Evolutionary conservation across 1,139 yeast genomes (phyloP).

Genomic region (Kluyveromyces sp.): DNA sequence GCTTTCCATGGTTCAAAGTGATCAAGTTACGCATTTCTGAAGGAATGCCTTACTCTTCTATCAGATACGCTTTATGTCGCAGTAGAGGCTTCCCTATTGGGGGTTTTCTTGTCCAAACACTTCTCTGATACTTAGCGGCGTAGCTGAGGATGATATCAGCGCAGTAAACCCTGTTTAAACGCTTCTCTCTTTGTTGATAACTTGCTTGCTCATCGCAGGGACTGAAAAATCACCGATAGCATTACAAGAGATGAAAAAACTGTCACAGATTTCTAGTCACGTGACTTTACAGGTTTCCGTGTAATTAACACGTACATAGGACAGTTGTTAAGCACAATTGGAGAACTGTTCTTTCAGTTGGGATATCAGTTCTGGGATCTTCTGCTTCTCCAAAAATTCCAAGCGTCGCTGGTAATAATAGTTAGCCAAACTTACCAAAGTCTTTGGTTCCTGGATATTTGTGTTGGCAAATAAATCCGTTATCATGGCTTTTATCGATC

Average conservation of each 20-base stretch:
- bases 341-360: conserved; percentile 8
- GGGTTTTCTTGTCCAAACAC: too few relatives aligned
- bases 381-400: conserved; percentile 18
- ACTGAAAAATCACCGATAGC: neutral
- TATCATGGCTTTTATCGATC: conserved; percentile 20
- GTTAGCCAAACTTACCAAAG: conserved; percentile 25
- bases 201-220: neutral
- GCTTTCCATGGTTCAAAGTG: conserved; percentile 50
- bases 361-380: conserved; percentile 21
- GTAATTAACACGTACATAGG: too few relatives aligned
- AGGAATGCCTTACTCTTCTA: too few relatives aligned
- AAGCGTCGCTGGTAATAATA: conserved; percentile 24
- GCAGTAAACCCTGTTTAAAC: neutral
- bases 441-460: conserved; percentile 14
- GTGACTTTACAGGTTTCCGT: too few relatives aligned
- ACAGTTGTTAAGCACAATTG: neutral
- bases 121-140: too few relatives aligned
- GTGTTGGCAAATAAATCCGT: conserved; percentile 17
- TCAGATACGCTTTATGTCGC: neutral
- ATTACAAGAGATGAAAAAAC: neutral
- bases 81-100: too few relatives aligned
- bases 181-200: neutral
- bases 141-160: too few relatives aligned
- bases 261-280: neutral
- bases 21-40: conserved; percentile 52